These are phyloP conservation scores for Colletotrichum navitas DNA, from an alignment of 2,329 filamentous ascomycete genomes.

Conservation along the genomic window DNA sequence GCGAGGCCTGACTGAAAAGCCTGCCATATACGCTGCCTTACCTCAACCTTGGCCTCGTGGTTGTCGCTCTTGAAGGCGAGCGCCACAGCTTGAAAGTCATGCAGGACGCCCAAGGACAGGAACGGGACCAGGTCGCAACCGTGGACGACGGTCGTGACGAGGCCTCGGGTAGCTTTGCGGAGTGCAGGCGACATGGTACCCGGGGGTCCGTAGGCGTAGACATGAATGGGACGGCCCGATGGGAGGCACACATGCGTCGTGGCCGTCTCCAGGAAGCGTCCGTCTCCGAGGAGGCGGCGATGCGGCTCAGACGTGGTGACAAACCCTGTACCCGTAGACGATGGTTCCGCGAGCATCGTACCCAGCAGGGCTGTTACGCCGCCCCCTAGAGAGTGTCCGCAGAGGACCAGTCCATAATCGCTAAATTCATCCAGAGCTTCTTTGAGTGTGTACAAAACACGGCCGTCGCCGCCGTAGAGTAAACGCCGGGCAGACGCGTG, in stretches of 20 bases:
- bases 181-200: constrained; percentile 79
- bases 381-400: constrained; percentile 77
- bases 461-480: constrained; percentile 75
- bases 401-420: constrained; percentile 78
- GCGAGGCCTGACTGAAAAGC: constrained; percentile 72
- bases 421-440: constrained; percentile 75
- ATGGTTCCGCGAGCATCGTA: constrained; percentile 77
- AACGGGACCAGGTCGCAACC: constrained; percentile 80
- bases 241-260: constrained; percentile 66
- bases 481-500: constrained; percentile 78
- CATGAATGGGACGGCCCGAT: constrained; percentile 77
- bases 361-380: constrained; percentile 78
- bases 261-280: constrained; percentile 41
- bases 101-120: constrained; percentile 78
- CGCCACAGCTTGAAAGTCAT: constrained; percentile 80
- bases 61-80: constrained; percentile 80
- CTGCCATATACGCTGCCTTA: constrained; percentile 75
- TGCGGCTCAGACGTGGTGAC: constrained; percentile 69
- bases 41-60: constrained; percentile 74
- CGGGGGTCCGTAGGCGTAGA: constrained; percentile 83
- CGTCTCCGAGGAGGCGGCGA: constrained; percentile 54
- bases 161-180: constrained; percentile 76
- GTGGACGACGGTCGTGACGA: constrained; percentile 81
- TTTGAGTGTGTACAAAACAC: constrained; percentile 74
- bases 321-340: constrained; percentile 67